Evolutionary conservation across 176 grass and related monocot species (phyloP), one percentile per base, ranked within the genome.

Genomic region (Bothriochloa decipiens): DNA sequence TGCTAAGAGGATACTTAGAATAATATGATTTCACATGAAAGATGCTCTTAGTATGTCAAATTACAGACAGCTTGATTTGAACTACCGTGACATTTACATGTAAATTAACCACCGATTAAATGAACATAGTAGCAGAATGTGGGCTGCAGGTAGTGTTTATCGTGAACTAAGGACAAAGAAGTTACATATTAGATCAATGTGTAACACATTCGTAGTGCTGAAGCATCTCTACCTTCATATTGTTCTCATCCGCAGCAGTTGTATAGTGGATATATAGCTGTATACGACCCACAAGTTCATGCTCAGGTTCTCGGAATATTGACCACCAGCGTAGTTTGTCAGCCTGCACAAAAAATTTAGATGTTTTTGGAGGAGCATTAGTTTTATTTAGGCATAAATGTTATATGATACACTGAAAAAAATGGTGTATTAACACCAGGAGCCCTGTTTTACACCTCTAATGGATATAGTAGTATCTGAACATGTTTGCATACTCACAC

Each of bases 241-340:
- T 91, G 84, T 92, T 96, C 67, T 99, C 96, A 69, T 96, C 96
- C 27, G 83, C 65, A 91, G 87, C 87, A 81, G 93, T 99, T 68
- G 91, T 89, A 74, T 99, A 99, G 46, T 89, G 82, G 45, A 89
- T 81, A 90, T 91, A 88, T 11, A 99, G 79, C 81, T 99, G 96
- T 73, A 96, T 87, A 57, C 93, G 93, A 14, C 96, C 96, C 28
- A 96, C 93, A 82, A 99, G 93, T 81, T 96, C 93, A 82, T 95
- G 96, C 70, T 94, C 91, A 15, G 96, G 96, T 78, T 95, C 96
- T 61, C 70, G 89, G 82, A 86, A 99, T 73, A 99, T 92, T 67
- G 96, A 89, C 96, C 91, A 99, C 96, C 96, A 99, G 23, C 89
- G 87, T 43, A 99, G 83, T 81, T 99, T 99, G 75, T 99, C 91